phyloP scores from a whole-genome alignment of 768 basidiomycete genomes.

The Mycena floridula region DNA sequence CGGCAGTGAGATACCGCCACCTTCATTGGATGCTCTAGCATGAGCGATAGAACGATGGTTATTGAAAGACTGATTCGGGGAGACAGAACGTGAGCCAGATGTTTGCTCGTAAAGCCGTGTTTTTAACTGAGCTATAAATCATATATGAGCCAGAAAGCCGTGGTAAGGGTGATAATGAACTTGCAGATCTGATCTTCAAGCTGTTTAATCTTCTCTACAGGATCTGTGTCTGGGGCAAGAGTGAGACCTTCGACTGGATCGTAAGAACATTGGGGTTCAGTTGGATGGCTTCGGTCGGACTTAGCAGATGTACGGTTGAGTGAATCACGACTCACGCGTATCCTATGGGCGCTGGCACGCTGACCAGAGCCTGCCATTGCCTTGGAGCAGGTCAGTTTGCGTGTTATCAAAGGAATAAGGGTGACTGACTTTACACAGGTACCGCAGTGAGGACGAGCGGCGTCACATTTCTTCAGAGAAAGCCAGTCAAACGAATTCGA shows the following conservation, averaged over 20 bases:
- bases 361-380: slow-evolving; percentile 76
- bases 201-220: slow-evolving; percentile 69
- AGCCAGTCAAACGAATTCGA: too few relatives aligned
- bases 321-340: slow-evolving; percentile 57
- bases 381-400: slow-evolving; percentile 28
- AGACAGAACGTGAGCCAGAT: slow-evolving; percentile 28
- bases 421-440: slow-evolving; percentile 76
- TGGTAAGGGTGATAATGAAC: slow-evolving; percentile 7
- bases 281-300: slow-evolving; percentile 55
- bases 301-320: slow-evolving; percentile 4
- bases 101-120: slow-evolving; percentile 53
- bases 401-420: background rate
- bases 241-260: slow-evolving; percentile 81
- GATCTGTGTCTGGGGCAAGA: slow-evolving; percentile 72
- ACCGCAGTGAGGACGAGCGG: slow-evolving; percentile 76
- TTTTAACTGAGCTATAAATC: slow-evolving; percentile 59
- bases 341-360: slow-evolving; percentile 80
- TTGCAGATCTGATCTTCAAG: slow-evolving; percentile 75
- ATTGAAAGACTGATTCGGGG: slow-evolving; percentile 23
- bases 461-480: slow-evolving; percentile 76
- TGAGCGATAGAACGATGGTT: slow-evolving; percentile 6
- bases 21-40: slow-evolving; percentile 16
- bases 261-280: slow-evolving; percentile 79
- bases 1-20: slow-evolving; percentile 36
- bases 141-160: too few relatives aligned